Base-by-base conservation (phyloP, 2,329 filamentous ascomycete species). In the Coniella lustricola region DNA sequence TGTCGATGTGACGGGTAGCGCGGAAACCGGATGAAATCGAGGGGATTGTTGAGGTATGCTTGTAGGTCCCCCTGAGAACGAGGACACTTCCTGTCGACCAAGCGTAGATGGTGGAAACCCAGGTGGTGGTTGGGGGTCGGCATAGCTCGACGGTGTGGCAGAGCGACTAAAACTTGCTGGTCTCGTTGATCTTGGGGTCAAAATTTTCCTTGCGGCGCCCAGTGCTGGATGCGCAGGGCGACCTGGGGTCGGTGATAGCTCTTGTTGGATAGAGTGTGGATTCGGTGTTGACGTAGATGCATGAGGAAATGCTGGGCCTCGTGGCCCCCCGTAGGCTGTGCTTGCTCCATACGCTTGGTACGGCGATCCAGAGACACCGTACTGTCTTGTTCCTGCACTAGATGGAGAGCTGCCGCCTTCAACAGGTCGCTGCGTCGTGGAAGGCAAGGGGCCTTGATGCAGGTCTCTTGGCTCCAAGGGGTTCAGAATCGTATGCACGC, bases 171-270 rank as follows among this genome's bases (percentile, higher is more conserved):
- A 58, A 56, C 75, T 80, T 16, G 72, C 67, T 21, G 74, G 68
- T 52, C 79, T 73, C 35, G 79, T 79, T 9, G 81, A 82, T 54
- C 73, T 71, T 1, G 81, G 77, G 10, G 76, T 81, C 52, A 81
- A 59, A n/a, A 79, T 72, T 31, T 73, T 72, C 54, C 78, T 68
- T 47, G 65, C 42, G 45, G 56, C 56, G 47, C 59, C 62, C 20
- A 65, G 52, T 5, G 61, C 36, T 44, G 44, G 48, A 14, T 48
- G 51, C 8, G 35, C 44, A 12, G 51, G 48, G 35, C 51, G 44
- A 40, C 36, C 36, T 17, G 41, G 32, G n/a, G 25, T 50, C 21
- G 51, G 51, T 31, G 51, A 50, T 39, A 46, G 48, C 10, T 29
- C 5, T 22, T 50, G 51, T 38, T 48, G 51, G 14, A 32, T 32